Base-by-base conservation (phyloP, 2,329 filamentous ascomycete species). In the Fusarium newnesense region DNA sequence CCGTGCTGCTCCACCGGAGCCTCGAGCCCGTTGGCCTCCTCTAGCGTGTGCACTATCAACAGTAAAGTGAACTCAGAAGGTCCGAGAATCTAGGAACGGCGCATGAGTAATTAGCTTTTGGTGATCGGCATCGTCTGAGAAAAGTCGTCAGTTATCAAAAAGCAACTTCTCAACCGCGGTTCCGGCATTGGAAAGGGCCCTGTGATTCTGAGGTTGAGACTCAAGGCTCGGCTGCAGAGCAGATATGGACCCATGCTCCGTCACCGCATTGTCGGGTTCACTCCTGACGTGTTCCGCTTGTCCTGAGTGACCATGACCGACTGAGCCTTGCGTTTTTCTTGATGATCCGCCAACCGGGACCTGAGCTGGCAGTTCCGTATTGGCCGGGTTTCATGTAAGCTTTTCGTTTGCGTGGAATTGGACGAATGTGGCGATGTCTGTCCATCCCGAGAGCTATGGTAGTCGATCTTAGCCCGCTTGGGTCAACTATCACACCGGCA, bases 401-500 rank as follows among this genome's bases (percentile, higher is more conserved):
- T 61, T 74, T 62, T 60, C 34, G 42, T 43, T 67, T 67, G 66
- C 66, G 62, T 69, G 64, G 64, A 66, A 67, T 67, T 59, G 62
- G 64, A 67, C 60, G 62, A 73, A 77, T 74, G 75, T 77, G 75
- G 75, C 75, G 64, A 77, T 63, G 18, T 67, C 59, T 65, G 53
- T 57, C 64, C 71, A 69, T 64, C 66, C 66, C 34, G 26, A 76
- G 54, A 74, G 64, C 60, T 71, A 64, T 61, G 62, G 44, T 52
- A 63, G 75, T 67, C 72, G 75, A 77, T 77, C 75, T 60, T 72
- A 66, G 54, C 75, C 73, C 26, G 44, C 68, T 72, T 68, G n/a
- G 72, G 64, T 69, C 46, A 61, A 53, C 54, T 69, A 67, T 69
- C 75, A 73, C 54, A 59, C 62, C 53, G 39, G 52, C 74, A 63